Evolutionary conservation across 805 yeast species (phyloP).

Genomic region (Candida easanensis): DNA sequence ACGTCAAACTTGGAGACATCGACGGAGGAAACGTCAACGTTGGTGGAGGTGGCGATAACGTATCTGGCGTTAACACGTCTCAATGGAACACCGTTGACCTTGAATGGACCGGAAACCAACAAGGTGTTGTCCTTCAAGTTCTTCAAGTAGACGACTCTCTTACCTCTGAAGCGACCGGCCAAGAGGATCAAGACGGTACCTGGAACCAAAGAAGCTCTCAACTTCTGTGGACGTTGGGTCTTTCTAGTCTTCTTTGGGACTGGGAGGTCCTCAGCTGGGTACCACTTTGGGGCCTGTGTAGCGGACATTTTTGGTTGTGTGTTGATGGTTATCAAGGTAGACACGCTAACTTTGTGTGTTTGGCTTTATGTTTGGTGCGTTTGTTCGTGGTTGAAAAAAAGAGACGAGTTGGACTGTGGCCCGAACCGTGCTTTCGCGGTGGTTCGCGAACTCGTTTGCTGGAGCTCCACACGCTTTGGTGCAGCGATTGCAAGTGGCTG

Average conservation of each 20-base stretch:
- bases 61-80: constrained; percentile 99
- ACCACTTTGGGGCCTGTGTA: constrained; percentile 79
- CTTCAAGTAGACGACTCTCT: constrained; percentile 98
- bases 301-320: constrained; percentile 13
- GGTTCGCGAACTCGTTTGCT: neutral
- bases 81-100: constrained; percentile 98
- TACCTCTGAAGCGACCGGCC: constrained; percentile 99
- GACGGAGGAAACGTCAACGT: constrained; percentile 73
- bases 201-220: constrained; percentile 94
- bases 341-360: neutral
- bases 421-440: too few relatives aligned
- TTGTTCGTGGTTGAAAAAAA: constrained; percentile 4
- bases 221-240: constrained; percentile 88
- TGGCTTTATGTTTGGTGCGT: constrained; percentile 1
- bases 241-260: constrained; percentile 88
- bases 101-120: constrained; percentile 98
- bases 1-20: constrained; percentile 89
- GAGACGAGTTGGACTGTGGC: too few relatives aligned
- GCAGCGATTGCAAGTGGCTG: too few relatives aligned
- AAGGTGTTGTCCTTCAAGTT: constrained; percentile 97
- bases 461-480: too few relatives aligned
- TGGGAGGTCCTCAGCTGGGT: constrained; percentile 87
- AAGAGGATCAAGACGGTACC: constrained; percentile 96
- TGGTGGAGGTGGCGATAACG: constrained; percentile 98
- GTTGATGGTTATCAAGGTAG: neutral